A percentile compares a stretch with the other conserved stretches of the same genome.
Evolutionary conservation across 73 alveolate species (phyloP).

Genomic region (Stentor coeruleus): DNA sequence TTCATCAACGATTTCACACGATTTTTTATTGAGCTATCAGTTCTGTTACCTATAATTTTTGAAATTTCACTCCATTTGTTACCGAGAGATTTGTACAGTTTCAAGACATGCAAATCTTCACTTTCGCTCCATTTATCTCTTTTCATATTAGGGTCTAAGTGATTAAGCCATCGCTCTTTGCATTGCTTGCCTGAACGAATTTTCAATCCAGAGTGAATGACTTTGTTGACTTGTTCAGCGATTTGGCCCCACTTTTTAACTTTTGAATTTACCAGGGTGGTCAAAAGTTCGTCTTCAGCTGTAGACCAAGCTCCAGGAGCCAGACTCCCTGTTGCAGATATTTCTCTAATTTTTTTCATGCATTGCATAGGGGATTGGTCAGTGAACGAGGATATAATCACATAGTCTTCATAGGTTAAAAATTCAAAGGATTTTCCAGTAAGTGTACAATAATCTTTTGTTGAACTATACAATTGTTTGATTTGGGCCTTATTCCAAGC

Average conservation of each 20-base stretch:
- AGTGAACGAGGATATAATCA: neutral
- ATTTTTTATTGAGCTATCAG: slow-evolving; percentile 82
- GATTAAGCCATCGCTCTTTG: slow-evolving; percentile 80
- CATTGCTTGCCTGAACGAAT: slow-evolving; percentile 82
- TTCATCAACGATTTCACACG: slow-evolving; percentile 38
- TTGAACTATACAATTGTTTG: neutral
- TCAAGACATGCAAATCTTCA: slow-evolving; percentile 68
- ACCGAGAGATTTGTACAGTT: slow-evolving; percentile 63
- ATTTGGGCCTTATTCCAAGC: slow-evolving; percentile 10
- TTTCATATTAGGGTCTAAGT: slow-evolving; percentile 67
- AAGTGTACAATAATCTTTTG: neutral
- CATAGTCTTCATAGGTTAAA: neutral
- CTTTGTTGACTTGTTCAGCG: slow-evolving; percentile 38
- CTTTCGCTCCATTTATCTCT: slow-evolving; percentile 65
- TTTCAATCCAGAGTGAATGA: slow-evolving; percentile 9
- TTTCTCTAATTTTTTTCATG: slow-evolving; percentile 12
- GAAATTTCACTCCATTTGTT: slow-evolving; percentile 78
- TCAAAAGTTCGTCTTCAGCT: slow-evolving; percentile 32
- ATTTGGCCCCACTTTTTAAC: slow-evolving; percentile 42
- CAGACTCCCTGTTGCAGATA: neutral
- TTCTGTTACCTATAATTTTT: slow-evolving; percentile 59
- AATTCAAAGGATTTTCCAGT: neutral
- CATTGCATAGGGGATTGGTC: neutral
- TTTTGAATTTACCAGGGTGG: slow-evolving; percentile 29
- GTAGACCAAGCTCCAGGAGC: slow-evolving; percentile 33